These are phyloP conservation scores for Euphorbia corollata DNA, from an alignment of 441 rosid genomes.

Conservation along the genomic window DNA sequence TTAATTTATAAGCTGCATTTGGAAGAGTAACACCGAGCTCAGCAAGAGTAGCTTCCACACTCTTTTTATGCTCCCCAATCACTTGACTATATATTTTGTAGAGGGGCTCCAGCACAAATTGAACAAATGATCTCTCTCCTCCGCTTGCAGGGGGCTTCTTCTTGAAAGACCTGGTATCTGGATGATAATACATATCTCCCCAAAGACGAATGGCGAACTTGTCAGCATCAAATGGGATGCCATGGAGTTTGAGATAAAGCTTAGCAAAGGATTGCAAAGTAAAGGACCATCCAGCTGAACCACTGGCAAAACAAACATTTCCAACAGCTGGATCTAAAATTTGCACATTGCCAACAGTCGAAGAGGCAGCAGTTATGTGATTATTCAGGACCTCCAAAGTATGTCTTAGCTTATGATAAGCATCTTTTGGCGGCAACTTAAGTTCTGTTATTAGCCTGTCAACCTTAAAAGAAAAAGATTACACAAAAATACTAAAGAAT, in stretches of 20 bases:
- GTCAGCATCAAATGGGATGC: constrained; percentile 78
- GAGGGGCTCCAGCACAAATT: constrained; percentile 92
- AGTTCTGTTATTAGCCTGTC: constrained; percentile 92
- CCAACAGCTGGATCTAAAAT: constrained; percentile 86
- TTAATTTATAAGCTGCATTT: constrained; percentile 80
- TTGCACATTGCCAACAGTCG: constrained; percentile 77
- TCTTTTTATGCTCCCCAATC: constrained; percentile 94
- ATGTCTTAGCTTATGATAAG: constrained; percentile 91
- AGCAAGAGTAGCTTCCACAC: constrained; percentile 88
- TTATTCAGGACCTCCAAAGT: constrained; percentile 85
- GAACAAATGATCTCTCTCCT: constrained; percentile 88
- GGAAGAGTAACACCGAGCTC: constrained; percentile 91
- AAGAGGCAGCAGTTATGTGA: constrained; percentile 78
- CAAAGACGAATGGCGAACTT: constrained; percentile 86
- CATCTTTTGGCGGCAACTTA: constrained; percentile 92
- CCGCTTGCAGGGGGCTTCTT: constrained; percentile 74
- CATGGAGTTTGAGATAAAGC: constrained; percentile 81
- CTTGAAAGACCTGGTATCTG: constrained; percentile 60
- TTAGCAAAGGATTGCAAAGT: constrained; percentile 94
- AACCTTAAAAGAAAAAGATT: constrained; percentile 41
- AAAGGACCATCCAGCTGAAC: constrained; percentile 94
- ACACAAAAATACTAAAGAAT: constrained; percentile 2
- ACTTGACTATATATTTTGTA: constrained; percentile 96
- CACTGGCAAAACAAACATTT: constrained; percentile 93
- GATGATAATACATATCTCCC: constrained; percentile 85